These are phyloP conservation scores for Sextonia rubra DNA, from an alignment of 164 flowering plant genomes.

Conservation along the genomic window DNA sequence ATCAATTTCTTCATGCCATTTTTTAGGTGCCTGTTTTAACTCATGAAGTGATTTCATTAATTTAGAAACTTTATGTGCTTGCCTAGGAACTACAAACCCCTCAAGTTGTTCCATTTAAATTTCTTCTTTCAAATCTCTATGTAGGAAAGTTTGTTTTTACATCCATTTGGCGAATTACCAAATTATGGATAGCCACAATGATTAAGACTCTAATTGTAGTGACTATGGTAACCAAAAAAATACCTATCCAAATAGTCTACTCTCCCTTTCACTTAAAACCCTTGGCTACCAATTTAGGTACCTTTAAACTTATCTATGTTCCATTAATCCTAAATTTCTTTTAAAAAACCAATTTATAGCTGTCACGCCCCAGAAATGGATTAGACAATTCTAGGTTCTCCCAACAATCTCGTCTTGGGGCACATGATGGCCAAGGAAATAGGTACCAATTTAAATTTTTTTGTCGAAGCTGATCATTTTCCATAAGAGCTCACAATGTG, in stretches of 20 bases:
- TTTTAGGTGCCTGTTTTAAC: neutral
- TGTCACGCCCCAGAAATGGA: too few relatives aligned
- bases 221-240: neutral
- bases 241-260: neutral
- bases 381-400: too few relatives aligned
- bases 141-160: too few relatives aligned
- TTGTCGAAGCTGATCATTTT: too few relatives aligned
- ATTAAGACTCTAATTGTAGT: neutral
- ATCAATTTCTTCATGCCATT: neutral
- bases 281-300: neutral
- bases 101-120: too few relatives aligned
- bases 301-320: neutral
- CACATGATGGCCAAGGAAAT: too few relatives aligned
- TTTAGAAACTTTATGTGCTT: neutral
- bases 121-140: too few relatives aligned
- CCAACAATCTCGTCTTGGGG: too few relatives aligned
- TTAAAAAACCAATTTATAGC: neutral
- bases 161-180: too few relatives aligned
- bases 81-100: neutral
- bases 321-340: neutral
- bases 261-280: neutral
- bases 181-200: neutral
- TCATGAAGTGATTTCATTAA: neutral
- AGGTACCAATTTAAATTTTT: too few relatives aligned
- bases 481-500: too few relatives aligned